Conservation (phyloP, 2,329 filamentous ascomycete species). For the Ascochyta lentis region DNA sequence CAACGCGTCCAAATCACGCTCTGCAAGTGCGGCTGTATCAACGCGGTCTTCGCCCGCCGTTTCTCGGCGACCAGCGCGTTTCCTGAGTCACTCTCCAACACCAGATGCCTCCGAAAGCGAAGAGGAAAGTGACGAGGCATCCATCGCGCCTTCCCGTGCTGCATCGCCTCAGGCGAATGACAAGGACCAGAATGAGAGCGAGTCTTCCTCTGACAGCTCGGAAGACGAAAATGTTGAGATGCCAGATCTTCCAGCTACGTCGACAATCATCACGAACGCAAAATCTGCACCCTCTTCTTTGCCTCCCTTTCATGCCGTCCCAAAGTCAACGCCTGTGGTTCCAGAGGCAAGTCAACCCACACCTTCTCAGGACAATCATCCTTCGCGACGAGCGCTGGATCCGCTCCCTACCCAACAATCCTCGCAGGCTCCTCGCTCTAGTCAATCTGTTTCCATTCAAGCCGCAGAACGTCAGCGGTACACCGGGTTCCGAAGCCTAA, state of each 20-base stretch:
- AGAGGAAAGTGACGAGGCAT: slow-evolving; percentile 19
- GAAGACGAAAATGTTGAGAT: slow-evolving; percentile 21
- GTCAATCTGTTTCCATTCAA: slow-evolving; percentile 18
- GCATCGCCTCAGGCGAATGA: slow-evolving; percentile 2
- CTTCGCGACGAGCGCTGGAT: slow-evolving; percentile 9
- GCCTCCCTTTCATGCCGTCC: slow-evolving; percentile 2
- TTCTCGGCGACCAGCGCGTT: slow-evolving; percentile 28
- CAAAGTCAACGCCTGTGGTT: slow-evolving; percentile 10
- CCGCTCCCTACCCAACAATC: slow-evolving; percentile 16
- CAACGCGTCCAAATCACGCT: slow-evolving; percentile 15
- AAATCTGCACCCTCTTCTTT: slow-evolving; percentile 21
- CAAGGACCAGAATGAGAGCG: slow-evolving; percentile 12
- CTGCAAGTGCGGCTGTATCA: slow-evolving; percentile 22
- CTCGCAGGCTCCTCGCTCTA: slow-evolving; percentile 14
- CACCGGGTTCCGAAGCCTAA: slow-evolving; percentile 19
- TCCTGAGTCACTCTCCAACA: slow-evolving; percentile 33
- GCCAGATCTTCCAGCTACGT: slow-evolving; percentile 5
- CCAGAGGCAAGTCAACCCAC: slow-evolving; percentile 13
- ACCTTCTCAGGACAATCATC: slow-evolving; percentile 8
- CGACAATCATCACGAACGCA: neutral
- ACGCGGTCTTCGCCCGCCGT: slow-evolving; percentile 30
- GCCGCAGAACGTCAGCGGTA: slow-evolving; percentile 18
- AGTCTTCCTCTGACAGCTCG: slow-evolving; percentile 21
- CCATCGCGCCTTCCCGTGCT: slow-evolving; percentile 4
- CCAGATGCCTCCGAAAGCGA: slow-evolving; percentile 27